phyloP scores from a whole-genome alignment of 1,284 basidiomycete species.

The Erythrobasidium hasegawianum region DNA sequence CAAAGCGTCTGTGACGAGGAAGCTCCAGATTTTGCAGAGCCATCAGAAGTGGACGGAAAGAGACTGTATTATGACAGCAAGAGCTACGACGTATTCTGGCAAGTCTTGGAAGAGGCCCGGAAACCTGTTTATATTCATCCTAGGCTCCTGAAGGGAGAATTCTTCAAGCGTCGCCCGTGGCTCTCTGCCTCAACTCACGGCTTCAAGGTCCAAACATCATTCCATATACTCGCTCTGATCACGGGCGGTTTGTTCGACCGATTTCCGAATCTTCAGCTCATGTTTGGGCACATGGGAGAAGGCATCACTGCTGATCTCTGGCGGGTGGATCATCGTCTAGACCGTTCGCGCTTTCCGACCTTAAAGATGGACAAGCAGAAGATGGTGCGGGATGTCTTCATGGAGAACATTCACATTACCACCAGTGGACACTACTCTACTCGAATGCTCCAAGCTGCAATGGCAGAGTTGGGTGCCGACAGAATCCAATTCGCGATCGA shows the following conservation, averaged over 20 bases:
- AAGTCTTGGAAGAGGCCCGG: not conserved
- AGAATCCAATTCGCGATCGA: not conserved
- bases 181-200: too few relatives aligned
- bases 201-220: too few relatives aligned
- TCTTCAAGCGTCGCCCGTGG: too few relatives aligned
- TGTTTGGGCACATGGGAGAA: not conserved
- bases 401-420: not conserved
- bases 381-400: not conserved
- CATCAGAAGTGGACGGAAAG: not conserved
- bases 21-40: not conserved
- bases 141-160: too few relatives aligned
- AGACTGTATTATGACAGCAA: too few relatives aligned
- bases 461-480: not conserved
- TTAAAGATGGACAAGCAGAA: not conserved
- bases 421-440: not conserved
- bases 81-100: too few relatives aligned
- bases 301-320: not conserved
- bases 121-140: too few relatives aligned
- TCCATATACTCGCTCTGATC: too few relatives aligned
- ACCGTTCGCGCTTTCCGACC: not conserved
- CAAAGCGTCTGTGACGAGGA: not conserved
- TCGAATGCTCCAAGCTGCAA: not conserved
- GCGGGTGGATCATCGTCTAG: conserved; percentile 1
- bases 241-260: too few relatives aligned
- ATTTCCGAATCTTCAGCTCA: not conserved